Evolutionary conservation across 306 rosid genomes (phyloP).

Genomic region (Clitoria ternatea): DNA sequence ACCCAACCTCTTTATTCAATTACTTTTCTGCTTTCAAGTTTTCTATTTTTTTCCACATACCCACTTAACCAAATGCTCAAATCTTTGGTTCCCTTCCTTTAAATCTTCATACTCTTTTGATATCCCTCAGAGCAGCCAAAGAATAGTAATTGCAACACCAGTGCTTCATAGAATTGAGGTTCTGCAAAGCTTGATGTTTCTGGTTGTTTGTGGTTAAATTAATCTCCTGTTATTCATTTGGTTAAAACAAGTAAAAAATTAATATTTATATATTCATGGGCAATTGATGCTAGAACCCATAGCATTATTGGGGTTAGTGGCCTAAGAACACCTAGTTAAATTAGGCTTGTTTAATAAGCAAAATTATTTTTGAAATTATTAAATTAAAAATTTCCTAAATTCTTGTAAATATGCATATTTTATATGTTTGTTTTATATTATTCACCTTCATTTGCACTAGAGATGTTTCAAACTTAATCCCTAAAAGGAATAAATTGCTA

Average conservation of each 20-base stretch:
- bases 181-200: not conserved
- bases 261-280: not conserved
- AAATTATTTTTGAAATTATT: not conserved
- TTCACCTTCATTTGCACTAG: not conserved
- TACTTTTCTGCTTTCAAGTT: not conserved
- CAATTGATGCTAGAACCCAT: not conserved
- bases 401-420: not conserved
- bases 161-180: not conserved
- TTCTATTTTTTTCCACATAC: not conserved
- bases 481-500: not conserved
- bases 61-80: not conserved
- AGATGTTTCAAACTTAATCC: not conserved
- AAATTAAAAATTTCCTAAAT: not conserved
- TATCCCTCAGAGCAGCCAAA: not conserved
- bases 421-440: not conserved
- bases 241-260: not conserved
- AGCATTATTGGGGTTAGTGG: not conserved
- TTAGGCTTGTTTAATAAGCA: not conserved
- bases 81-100: not conserved
- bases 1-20: not conserved
- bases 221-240: not conserved
- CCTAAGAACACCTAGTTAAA: not conserved
- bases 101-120: not conserved
- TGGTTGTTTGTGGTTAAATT: not conserved
- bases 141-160: not conserved